Evolutionary conservation across 768 basidiomycete genomes (phyloP), one percentile per base, ranked within the genome.

Genomic region (Tylopilus felleus): DNA sequence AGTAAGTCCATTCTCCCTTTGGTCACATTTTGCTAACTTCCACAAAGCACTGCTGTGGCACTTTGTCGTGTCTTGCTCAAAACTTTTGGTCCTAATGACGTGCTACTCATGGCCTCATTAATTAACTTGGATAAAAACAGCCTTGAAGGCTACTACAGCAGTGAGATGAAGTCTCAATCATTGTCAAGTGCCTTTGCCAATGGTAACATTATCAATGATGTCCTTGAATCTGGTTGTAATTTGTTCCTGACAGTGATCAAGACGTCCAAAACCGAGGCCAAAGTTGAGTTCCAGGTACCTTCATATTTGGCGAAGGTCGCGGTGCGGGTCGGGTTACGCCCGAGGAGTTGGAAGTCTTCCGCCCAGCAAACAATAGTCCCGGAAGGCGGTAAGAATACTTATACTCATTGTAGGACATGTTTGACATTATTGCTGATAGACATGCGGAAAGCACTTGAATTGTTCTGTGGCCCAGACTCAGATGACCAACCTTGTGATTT

Each of bases 31-130:
- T 28, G 16, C 44, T 49, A 17, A 61, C 12, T 5, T 52, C 1
- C 23, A 8, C 14, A 3, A 42, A 60, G 59, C 16, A 27, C 50
- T 8, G 59, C 60, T n/a, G 44, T 60, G 23, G 55, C 47, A 2
- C 48, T 60, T 23, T 60, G 59, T 35, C 47, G 46, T 3, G 44
- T 39, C 16, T 35, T 61, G 12, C 60, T 60, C 29, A 58, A 52
- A 10, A 58, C 47, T 1, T 60, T 58, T 23, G 40, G 40, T 25
- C 60, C 44, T 7, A 39, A 49, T 43, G 60, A 60, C 7, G 35
- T 60, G 21, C 33, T 60, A 5, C 60, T 62, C 31, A 31, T 60
- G 12, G 47, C 59, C 5, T 58, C 55, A 5, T 47, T 60, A 5
- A 39, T 60, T 4, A 38, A 38, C 19, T 51, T 38, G 47, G 35